phyloP scores from a whole-genome alignment of 306 rosid species.

The apple (Malus domestica) region ASM211411v1 NC_041802.1:5331001-5331500 shows the following conservation, averaged over 20 bases:
- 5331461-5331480: constrained; percentile 74
- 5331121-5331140: constrained; percentile 7
- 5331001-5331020: neutral
- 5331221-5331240: constrained; percentile 87
- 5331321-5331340: constrained; percentile 68
- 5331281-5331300: constrained; percentile 94
- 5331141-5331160: constrained; percentile 53
- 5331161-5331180: constrained; percentile 54
- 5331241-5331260: constrained; percentile 98
- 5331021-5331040: neutral
- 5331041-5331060: neutral
- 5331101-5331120: constrained; percentile 1
- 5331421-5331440: constrained; percentile 59
- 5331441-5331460: constrained; percentile 66
- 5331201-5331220: constrained; percentile 69
- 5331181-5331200: constrained; percentile 67
- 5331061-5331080: neutral
- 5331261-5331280: constrained; percentile 99
- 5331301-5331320: constrained; percentile 89
- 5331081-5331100: neutral
- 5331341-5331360: constrained; percentile 64
- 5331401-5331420: constrained; percentile 50
- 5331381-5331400: constrained; percentile 56
- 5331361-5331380: constrained; percentile 54
- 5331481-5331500: constrained; percentile 72